Evolutionary conservation across 305 asterid genomes (phyloP), one percentile per base, ranked within the genome.

Genomic region (Fraxinus platypoda): DNA sequence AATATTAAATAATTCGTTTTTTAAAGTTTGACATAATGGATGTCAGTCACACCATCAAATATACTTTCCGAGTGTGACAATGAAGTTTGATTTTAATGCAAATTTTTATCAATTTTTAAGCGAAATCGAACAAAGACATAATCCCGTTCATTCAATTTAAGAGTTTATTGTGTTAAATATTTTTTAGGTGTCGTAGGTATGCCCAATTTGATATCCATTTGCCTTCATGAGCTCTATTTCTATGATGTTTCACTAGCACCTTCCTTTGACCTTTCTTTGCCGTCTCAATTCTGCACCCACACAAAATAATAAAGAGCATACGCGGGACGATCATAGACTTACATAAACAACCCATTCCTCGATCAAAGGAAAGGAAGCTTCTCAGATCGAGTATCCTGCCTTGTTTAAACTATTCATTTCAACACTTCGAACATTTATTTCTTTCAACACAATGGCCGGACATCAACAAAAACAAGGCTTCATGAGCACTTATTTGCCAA

Each of bases 141-240:
- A 12, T 46, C 57, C n/a, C 1, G 6, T 46, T 46, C 57, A 46
- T 46, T 46, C 5, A 12, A 35, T 35, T 35, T 35, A 35, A 35
- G 41, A 35, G 41, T 0, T 35, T 46, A 46, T 13, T 46, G 19
- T 46, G 57, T 13, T 15, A 6, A 6, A 15, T 1, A 15, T 7
- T 15, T 13, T 3, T 15, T 3, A 46, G 19, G 19, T 46, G 7
- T 46, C 1, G 19, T 46, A 46, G 19, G 19, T 3, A 46, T 15
- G 57, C 57, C 19, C 57, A 13, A 46, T 4, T 70, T 89, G 28
- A 84, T 92, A 90, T 97, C 94, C 41, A 62, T 21, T 62, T 62
- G 31, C 17, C 30, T 23, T 23, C 2, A 62, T 19, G 28, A 23
- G 28, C 11, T 43, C 79, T 57, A 21, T 59, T 25, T 66, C 72